Base-by-base conservation (phyloP, 805 yeast species). In the Candida tallmaniae region DNA sequence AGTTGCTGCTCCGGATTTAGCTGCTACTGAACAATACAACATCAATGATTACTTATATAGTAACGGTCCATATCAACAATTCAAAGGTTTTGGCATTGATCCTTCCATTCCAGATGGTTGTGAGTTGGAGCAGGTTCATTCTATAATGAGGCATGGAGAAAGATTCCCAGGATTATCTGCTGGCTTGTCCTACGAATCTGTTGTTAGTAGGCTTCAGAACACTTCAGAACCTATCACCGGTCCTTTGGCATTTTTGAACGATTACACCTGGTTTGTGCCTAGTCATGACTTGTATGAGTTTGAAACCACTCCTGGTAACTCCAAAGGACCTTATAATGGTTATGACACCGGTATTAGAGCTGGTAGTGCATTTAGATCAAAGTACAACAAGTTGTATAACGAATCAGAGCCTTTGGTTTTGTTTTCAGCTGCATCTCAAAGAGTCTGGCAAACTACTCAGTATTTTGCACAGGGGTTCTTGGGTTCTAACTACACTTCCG, bases 81-180 rank as follows among this genome's bases (percentile, higher is more conserved):
- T 62, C 32, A 55, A 60, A 3, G 82, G 82, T 1, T 73, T 54
- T 45, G 83, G 83, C 3, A 67, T 78, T 25, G 57, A 71, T 11
- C 52, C 66, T 14, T 73, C 60, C 7, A 44, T 63, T 2, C 80
- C 83, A n/a, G 61, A 54, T 6, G 62, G 62, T 29, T 79, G 84
- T 54, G 47, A 56, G 5, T 62, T 79, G 36, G 75, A 74, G 45
- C 90, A 83, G 54, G 85, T 82, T 7, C 87, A 81, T 45, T 58
- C 83, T 15, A 58, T 82, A 33, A 77, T 79, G 45, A 72, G 95
- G 50, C 94, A 86, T 50, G 94, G 90, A 14, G 93, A 84, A 54
- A 65, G 95, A 44, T 83, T 67, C 49, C 66, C 70, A 6, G 52
- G 65, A n/a, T 47, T 44, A 21, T 39, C 52, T 18, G 46, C 40